Percentiles rank a stretch among this genome's conserved stretches.
Conservation (phyloP, 2,329 filamentous ascomycete genomes). For the Ophiostoma tasmaniense region DNA sequence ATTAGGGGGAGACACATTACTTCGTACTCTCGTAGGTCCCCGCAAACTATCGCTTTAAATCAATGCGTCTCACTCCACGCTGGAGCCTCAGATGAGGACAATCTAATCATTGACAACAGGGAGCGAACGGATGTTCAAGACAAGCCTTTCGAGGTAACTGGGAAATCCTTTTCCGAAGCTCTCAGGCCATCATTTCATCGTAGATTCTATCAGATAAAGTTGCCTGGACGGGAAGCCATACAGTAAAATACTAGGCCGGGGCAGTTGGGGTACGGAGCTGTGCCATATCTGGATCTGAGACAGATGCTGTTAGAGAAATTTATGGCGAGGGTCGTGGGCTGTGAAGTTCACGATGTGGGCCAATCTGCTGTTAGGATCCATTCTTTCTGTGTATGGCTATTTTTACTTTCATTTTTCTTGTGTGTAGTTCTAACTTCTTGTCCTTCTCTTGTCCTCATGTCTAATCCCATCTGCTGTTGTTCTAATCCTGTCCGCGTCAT, state of each 20-base stretch:
- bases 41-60: background rate
- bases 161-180: background rate
- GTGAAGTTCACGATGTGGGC: background rate
- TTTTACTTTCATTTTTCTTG: background rate
- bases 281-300: background rate
- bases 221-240: background rate
- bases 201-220: background rate
- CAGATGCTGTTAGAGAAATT: background rate
- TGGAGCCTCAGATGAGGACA: background rate
- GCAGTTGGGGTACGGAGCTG: background rate
- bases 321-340: background rate
- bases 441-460: background rate
- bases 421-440: background rate
- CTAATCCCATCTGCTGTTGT: background rate
- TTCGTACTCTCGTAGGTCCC: background rate
- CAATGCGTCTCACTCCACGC: background rate
- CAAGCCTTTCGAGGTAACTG: background rate
- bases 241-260: background rate
- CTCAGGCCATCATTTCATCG: background rate
- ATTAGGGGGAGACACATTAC: no score
- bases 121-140: background rate
- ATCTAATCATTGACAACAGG: background rate
- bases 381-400: background rate
- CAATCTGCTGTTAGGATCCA: background rate
- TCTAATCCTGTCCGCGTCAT: background rate